Percentiles rank a stretch among this genome's conserved stretches.
phyloP scores from a whole-genome alignment of 2,329 filamentous ascomycete genomes.

The Ophiostoma quercus region DNA sequence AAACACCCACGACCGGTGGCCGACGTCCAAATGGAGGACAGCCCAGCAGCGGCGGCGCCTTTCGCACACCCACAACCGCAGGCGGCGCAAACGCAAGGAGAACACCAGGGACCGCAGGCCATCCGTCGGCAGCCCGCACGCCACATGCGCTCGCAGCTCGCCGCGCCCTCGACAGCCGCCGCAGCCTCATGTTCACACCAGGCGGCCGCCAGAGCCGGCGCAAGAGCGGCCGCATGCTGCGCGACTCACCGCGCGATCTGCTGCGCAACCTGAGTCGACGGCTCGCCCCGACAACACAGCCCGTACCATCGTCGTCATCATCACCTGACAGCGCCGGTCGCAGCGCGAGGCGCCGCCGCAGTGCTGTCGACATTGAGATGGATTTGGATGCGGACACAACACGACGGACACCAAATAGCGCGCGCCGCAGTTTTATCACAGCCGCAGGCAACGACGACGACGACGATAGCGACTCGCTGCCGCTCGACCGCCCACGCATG shows the following conservation, averaged over 20 bases:
- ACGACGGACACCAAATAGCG: constrained; percentile 13
- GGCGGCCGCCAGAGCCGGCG: constrained; percentile 46
- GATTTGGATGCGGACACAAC: constrained; percentile 17
- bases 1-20: constrained; percentile 20
- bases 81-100: constrained; percentile 23
- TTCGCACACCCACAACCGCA: constrained; percentile 23
- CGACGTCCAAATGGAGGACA: not conserved
- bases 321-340: not conserved
- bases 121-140: constrained; percentile 47
- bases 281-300: constrained; percentile 46
- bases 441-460: constrained; percentile 35
- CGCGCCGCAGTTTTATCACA: not conserved
- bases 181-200: constrained; percentile 56
- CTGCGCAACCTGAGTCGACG: constrained; percentile 51
- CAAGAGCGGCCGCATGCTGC: constrained; percentile 51
- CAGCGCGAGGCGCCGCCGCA: constrained; percentile 13
- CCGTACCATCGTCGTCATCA: constrained; percentile 45
- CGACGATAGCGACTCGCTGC: constrained; percentile 48
- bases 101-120: constrained; percentile 37
- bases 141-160: constrained; percentile 59
- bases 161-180: constrained; percentile 53
- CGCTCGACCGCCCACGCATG: constrained; percentile 48
- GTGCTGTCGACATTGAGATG: constrained; percentile 17
- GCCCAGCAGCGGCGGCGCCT: constrained; percentile 17
- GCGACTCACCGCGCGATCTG: constrained; percentile 52